A percentile compares a stretch with the other conserved stretches of the same genome.
Evolutionary conservation across 139 green algal species (phyloP).

Genomic region (Chlamydomonas incerta): DNA sequence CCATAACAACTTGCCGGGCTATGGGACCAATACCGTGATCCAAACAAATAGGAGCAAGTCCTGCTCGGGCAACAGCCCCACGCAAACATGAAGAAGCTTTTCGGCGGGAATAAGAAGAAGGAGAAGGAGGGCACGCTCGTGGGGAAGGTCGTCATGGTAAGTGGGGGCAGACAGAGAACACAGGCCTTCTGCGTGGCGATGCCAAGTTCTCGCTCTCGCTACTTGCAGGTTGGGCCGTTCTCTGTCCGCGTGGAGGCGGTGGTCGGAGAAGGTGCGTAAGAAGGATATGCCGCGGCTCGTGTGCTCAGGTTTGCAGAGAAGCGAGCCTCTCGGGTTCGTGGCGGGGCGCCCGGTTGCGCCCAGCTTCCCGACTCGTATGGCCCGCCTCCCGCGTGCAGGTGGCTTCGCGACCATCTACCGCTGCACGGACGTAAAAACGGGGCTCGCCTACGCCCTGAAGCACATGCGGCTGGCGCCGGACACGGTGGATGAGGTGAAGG

Average conservation of each 20-base stretch:
- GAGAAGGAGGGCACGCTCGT: conserved; percentile 40
- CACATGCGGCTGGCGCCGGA: conserved; percentile 79
- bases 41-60: no score
- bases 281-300: no score
- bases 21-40: no score
- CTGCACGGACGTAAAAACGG: conserved; percentile 58
- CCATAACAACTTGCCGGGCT: no score
- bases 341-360: not conserved
- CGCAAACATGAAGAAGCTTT: conserved; percentile 50
- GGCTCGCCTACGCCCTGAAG: conserved; percentile 78
- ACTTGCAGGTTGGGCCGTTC: conserved; percentile 32
- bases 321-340: no score
- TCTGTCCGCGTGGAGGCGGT: conserved; percentile 62
- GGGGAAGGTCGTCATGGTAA: conserved; percentile 45
- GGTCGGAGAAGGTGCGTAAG: conserved; percentile 60
- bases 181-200: no score
- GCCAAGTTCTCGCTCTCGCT: no score
- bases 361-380: not conserved
- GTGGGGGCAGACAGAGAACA: no score
- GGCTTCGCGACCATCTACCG: conserved; percentile 80
- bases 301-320: no score
- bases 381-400: not conserved
- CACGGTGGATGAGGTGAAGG: conserved; percentile 30
- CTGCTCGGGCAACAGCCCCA: not conserved
- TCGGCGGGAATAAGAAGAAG: not conserved